phyloP scores from a whole-genome alignment of 2,329 filamentous ascomycete genomes.

The Juglanconis oblonga region DNA sequence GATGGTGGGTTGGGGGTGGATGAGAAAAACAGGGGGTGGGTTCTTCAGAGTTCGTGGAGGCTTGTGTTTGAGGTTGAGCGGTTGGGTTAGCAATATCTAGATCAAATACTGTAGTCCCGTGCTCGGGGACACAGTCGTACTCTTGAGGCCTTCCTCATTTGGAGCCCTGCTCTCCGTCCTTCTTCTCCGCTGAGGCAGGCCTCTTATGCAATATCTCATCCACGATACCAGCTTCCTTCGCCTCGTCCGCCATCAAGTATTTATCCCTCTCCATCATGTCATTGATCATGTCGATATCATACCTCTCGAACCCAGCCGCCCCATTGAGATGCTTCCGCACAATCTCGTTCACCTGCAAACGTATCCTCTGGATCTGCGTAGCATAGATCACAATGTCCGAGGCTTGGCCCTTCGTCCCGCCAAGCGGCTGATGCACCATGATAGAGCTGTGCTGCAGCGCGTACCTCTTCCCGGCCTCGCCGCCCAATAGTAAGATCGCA shows the following conservation, averaged over 20 bases:
- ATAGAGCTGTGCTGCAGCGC: conserved; percentile 90
- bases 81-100: background rate
- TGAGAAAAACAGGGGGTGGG: background rate
- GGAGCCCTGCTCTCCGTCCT: conserved; percentile 1
- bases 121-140: background rate
- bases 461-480: conserved; percentile 79
- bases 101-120: background rate
- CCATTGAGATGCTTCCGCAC: conserved; percentile 83
- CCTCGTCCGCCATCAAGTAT: conserved; percentile 86
- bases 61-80: background rate
- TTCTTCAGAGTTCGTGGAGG: background rate
- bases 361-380: conserved; percentile 87
- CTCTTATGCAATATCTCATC: conserved; percentile 80
- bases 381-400: conserved; percentile 94
- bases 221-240: conserved; percentile 84
- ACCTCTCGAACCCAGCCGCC: conserved; percentile 70
- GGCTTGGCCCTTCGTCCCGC: conserved; percentile 63
- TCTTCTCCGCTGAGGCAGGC: conserved; percentile 13
- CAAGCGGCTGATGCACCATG: conserved; percentile 96
- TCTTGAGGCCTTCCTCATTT: background rate
- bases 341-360: conserved; percentile 84
- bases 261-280: conserved; percentile 96
- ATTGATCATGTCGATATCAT: conserved; percentile 79
- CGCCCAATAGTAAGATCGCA: conserved; percentile 80
- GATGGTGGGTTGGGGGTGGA: conserved; percentile 6